Evolutionary conservation across 495 filamentous ascomycete genomes (phyloP), one percentile per base, ranked within the genome.

Genomic region (Trichoderma reesei): DNA sequence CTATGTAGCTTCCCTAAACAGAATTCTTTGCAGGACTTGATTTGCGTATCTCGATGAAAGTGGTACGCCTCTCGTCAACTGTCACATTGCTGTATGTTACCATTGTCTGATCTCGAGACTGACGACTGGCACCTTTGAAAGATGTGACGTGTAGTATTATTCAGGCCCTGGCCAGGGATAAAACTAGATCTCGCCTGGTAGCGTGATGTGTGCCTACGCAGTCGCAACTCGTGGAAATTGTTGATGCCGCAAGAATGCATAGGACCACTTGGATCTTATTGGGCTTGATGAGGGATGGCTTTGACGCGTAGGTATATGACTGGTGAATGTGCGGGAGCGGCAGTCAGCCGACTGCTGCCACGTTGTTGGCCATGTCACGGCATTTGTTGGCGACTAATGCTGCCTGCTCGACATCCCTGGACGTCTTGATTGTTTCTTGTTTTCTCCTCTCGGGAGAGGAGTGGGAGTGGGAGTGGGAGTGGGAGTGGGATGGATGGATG

Each of bases 341-440:
- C 51, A 56, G 51, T 56, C 51, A 34, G 51, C 26, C 33, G 51
- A 56, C 51, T 33, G 11, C n/a, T 56, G 51, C 51, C 51, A 56
- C 51, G 51, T 56, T 56, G 51, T 56, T 56, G 26, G 33, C 51
- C 34, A 34, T 56, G 42, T 46, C 42, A 14, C 16, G 42, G 42
- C 26, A 26, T 26, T 26, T 26, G 26, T 26, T 26, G 26, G 26
- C 26, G 26, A 26, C 26, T 26, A 26, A 26, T 26, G 26, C 26
- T 26, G 26, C 26, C 26, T 26, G 26, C 26, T 26, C 26, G 26
- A 26, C 26, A 26, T 26, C 26, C 26, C 26, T 26, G 26, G 26
- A 26, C 26, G 1, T 26, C 26, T 26, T 26, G 26, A 1, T 26
- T 26, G 26, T 26, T 26, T 26, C 26, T 26, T 26, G 26, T 26